These are phyloP conservation scores for Trypanosoma cruzi DNA, from an alignment of 208 protist species.

Conservation along the genomic window DNA sequence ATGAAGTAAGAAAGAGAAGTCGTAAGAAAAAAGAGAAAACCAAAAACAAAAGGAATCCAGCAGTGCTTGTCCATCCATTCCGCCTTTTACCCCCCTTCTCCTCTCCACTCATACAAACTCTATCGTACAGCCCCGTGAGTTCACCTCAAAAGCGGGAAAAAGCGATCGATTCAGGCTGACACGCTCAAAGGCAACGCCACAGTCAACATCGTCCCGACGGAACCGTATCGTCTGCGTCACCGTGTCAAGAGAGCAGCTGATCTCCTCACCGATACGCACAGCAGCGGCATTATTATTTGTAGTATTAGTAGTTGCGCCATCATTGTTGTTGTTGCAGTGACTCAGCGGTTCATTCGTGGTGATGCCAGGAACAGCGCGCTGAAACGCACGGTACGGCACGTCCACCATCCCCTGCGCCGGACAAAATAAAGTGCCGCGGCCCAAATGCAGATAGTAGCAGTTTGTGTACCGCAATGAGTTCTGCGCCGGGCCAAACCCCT, in stretches of 20 bases:
- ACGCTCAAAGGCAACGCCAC: slow-evolving; percentile 44
- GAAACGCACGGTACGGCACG: slow-evolving; percentile 14
- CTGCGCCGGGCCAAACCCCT: slow-evolving; percentile 43
- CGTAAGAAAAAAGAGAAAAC: neutral
- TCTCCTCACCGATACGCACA: slow-evolving; percentile 39
- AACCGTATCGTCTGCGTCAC: slow-evolving; percentile 35
- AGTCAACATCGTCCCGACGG: slow-evolving; percentile 45
- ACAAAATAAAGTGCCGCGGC: slow-evolving; percentile 36
- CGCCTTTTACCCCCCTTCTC: neutral
- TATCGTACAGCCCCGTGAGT: slow-evolving; percentile 37
- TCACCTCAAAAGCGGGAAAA: slow-evolving; percentile 61
- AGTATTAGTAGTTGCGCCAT: neutral
- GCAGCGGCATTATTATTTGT: neutral
- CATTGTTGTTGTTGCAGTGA: neutral
- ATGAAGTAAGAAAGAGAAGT: too few species aligned
- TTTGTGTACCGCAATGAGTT: slow-evolving; percentile 43
- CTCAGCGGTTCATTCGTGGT: neutral
- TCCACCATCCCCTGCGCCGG: slow-evolving; percentile 33
- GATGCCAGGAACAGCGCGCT: neutral
- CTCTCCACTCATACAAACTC: slow-evolving; percentile 39
- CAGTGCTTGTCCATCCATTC: neutral
- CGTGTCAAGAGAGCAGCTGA: slow-evolving; percentile 36
- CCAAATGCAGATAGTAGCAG: slow-evolving; percentile 55
- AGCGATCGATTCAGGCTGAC: slow-evolving; percentile 37
- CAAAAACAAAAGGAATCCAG: neutral